A percentile compares a stretch with the other conserved stretches of the same genome.
These are phyloP conservation scores for Fagus sylvatica DNA, from an alignment of 306 rosid genomes.

Conservation along the genomic window DNA sequence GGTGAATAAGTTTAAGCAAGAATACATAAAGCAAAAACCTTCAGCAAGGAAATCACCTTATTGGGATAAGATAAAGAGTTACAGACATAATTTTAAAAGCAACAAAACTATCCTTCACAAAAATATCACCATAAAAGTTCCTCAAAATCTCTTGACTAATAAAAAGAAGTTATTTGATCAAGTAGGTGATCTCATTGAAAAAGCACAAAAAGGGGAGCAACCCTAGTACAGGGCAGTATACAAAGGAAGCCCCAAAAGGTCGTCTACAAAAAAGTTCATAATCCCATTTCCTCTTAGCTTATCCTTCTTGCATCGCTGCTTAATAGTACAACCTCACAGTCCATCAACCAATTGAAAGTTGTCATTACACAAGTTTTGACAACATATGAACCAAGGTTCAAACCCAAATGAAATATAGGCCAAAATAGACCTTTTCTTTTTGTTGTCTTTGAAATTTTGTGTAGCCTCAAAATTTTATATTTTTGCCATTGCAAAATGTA, in stretches of 20 bases:
- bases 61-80: not conserved
- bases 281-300: too few species aligned
- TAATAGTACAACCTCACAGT: not conserved
- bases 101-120: not conserved
- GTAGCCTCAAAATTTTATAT: too few species aligned
- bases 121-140: not conserved
- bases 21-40: not conserved
- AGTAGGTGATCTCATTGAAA: too few species aligned
- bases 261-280: not conserved
- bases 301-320: not conserved
- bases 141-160: not conserved
- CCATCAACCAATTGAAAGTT: not conserved
- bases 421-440: too few species aligned
- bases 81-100: not conserved
- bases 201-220: too few species aligned
- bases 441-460: too few species aligned
- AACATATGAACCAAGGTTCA: not conserved
- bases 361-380: not conserved
- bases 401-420: not conserved
- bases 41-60: not conserved
- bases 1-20: not conserved
- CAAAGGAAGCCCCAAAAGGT: too few species aligned
- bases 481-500: too few species aligned
- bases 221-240: too few species aligned
- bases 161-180: too few species aligned